Percentiles rank a stretch among this genome's conserved stretches.
Evolutionary conservation across 2,329 filamentous ascomycete species (phyloP).

Genomic region (Calonectria multiphialidica): DNA sequence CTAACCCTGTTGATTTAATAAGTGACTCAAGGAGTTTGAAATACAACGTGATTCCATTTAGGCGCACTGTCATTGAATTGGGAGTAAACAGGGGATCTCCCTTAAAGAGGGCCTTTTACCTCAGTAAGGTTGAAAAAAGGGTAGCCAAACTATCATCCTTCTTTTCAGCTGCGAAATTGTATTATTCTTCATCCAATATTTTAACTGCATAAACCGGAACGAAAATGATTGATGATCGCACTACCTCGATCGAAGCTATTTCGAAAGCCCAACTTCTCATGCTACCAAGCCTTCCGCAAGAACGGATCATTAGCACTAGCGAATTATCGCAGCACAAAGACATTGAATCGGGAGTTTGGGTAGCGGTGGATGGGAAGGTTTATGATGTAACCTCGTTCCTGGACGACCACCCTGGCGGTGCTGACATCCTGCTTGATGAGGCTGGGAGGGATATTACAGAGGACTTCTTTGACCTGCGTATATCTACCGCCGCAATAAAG

Average conservation of each 20-base stretch:
- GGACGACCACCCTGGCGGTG: not conserved
- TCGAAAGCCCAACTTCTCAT: not conserved
- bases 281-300: not conserved
- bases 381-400: not conserved
- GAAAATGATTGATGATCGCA: not conserved
- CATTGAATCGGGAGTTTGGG: not conserved
- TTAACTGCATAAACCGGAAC: no score
- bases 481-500: not conserved
- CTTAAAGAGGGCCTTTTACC: no score
- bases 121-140: no score
- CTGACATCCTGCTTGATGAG: not conserved
- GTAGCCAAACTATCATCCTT: no score
- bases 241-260: not conserved
- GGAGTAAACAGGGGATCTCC: no score
- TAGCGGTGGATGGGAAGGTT: not conserved
- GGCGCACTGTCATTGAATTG: no score
- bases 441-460: not conserved
- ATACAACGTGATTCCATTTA: no score
- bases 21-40: no score
- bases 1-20: no score
- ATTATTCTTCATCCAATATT: no score
- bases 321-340: not conserved
- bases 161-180: no score
- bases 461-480: not conserved
- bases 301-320: not conserved